Evolutionary conservation across 306 rosid genomes (phyloP).

Genomic region (Carpinus fangiana): DNA sequence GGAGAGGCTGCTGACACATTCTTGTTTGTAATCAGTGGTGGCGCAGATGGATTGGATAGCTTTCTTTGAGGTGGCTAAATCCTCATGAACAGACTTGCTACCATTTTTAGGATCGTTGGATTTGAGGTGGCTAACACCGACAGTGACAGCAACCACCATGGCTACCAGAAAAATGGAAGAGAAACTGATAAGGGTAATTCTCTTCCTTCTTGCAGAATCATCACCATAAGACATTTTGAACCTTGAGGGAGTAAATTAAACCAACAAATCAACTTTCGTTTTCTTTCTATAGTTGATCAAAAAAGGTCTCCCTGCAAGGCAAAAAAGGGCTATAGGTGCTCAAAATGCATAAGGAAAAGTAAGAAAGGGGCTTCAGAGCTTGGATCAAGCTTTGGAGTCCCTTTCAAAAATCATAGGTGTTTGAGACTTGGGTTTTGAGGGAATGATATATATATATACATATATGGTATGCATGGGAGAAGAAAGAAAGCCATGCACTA

Average conservation of each 20-base stretch:
- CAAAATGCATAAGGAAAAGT: too few species aligned
- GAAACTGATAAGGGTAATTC: slow-evolving; percentile 41
- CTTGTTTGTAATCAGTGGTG: slow-evolving; percentile 58
- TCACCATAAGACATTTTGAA: slow-evolving; percentile 33
- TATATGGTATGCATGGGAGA: neutral
- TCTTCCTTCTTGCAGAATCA: slow-evolving; percentile 17
- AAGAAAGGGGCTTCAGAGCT: too few species aligned
- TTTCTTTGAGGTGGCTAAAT: slow-evolving; percentile 35
- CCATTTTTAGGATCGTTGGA: neutral
- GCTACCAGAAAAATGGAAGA: slow-evolving; percentile 60
- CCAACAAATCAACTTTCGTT: too few species aligned
- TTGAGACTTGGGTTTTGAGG: too few species aligned
- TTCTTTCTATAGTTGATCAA: neutral
- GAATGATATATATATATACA: too few species aligned
- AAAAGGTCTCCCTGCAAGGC: neutral
- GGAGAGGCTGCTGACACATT: slow-evolving; percentile 47
- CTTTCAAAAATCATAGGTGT: too few species aligned
- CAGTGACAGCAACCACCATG: slow-evolving; percentile 61
- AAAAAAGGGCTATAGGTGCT: slow-evolving; percentile 4
- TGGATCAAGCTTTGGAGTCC: too few species aligned
- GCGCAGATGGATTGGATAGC: slow-evolving; percentile 58
- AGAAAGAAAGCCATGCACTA: neutral
- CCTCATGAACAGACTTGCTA: neutral
- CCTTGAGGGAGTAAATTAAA: neutral
- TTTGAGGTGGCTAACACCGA: slow-evolving; percentile 26